These are phyloP conservation scores for Exophiala xenobiotica DNA, from an alignment of 2,329 filamentous ascomycete genomes.

Conservation along the genomic window DNA sequence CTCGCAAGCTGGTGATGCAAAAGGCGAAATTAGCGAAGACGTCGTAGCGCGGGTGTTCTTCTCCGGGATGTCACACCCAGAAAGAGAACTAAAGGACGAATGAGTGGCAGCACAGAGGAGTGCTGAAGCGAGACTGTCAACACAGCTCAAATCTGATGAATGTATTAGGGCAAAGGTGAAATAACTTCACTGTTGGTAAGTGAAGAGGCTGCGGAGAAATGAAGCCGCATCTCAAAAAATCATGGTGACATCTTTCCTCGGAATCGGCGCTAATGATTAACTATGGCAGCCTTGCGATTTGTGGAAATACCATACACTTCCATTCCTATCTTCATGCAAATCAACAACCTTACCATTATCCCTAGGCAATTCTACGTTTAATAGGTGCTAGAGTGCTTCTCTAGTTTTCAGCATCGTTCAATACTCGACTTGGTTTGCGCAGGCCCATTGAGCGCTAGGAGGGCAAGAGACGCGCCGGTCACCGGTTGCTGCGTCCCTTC, in stretches of 20 bases:
- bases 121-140: not conserved
- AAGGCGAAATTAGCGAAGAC: not conserved
- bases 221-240: not conserved
- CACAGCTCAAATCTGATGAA: not conserved
- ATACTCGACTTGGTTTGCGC: too few relatives aligned
- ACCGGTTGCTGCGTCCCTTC: too few relatives aligned
- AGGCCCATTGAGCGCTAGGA: too few relatives aligned
- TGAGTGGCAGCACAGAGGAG: conserved; percentile 18
- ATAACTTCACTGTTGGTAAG: not conserved
- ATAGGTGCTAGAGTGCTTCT: too few relatives aligned
- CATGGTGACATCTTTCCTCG: not conserved
- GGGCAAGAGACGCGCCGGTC: too few relatives aligned
- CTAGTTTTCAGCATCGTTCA: too few relatives aligned
- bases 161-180: not conserved
- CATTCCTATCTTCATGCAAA: too few relatives aligned
- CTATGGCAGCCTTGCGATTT: too few relatives aligned
- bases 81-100: conserved; percentile 21
- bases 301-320: not conserved
- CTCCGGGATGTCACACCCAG: conserved; percentile 25
- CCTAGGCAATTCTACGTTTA: too few relatives aligned
- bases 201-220: conserved; percentile 1
- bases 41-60: not conserved
- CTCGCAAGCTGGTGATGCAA: not conserved
- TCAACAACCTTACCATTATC: too few relatives aligned
- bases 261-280: not conserved